Base-by-base conservation (phyloP, 106 monocot species). In the Agapanthus africanus region DNA sequence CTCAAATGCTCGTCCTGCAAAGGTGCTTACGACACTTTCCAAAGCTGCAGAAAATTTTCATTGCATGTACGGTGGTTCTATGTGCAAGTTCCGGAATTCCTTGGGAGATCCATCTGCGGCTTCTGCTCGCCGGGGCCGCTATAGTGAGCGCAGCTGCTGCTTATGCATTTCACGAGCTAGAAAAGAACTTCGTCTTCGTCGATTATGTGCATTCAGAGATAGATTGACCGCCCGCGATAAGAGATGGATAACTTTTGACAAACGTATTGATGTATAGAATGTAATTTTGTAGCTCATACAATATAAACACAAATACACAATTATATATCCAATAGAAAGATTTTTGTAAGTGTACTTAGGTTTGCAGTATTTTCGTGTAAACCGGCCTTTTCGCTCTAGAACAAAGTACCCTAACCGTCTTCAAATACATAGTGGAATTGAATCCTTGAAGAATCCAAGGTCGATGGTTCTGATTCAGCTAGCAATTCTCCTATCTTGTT, bases 201-300 rank as follows among this genome's bases (percentile, higher is more conserved):
- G 95, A 97, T 72, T 92, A 97, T 56, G 89, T 97, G 13, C 95
- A 97, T 70, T 79, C 91, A 11, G 84, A 97, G 56, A 97, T 97
- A 51, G 95, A 95, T 63, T 95, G 77, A 87, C 3, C 9, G 26
- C 26, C 56, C 9, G 26, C 26, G 7, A 56, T 9, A 27, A 8
- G 28, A 56, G 28, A 56, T 27, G 1, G 30, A 13, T 28, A 9
- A 56, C 2, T 10, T 14, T 23, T 25, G 5, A n/a, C n/a, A n/a
- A n/a, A n/a, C n/a, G n/a, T n/a, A n/a, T n/a, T n/a, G n/a, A n/a
- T 25, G 0, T 56, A 30, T 10, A 28, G n/a, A 27, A 56, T 49
- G 47, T 19, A 49, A 18, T 49, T 49, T 18, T 49, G 47, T 15
- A 49, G n/a, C 47, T 18, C 18, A 49, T 14, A 49, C 16, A 49